Evolutionary conservation across 768 basidiomycete species (phyloP).

Genomic region (Chalciporus pseudorubinellus): DNA sequence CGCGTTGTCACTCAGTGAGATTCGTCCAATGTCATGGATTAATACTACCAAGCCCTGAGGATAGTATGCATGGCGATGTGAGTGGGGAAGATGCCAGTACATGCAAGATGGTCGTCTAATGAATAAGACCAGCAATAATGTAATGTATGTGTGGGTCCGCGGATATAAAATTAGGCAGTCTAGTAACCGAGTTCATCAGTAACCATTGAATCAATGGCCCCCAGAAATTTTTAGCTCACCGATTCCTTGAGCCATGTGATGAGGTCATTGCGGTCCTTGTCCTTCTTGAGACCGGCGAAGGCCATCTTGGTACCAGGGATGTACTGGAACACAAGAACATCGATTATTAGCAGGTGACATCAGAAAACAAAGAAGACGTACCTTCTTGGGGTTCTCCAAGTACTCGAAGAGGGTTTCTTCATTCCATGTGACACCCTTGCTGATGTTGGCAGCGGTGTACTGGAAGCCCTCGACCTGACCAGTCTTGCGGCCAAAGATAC

Average conservation of each 20-base stretch:
- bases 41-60: not conserved
- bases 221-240: conserved; percentile 41
- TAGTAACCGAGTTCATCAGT: conserved; percentile 4
- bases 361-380: conserved; percentile 27
- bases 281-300: conserved; percentile 98
- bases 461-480: conserved; percentile 85
- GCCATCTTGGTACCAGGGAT: conserved; percentile 99
- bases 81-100: conserved; percentile 29
- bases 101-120: conserved; percentile 34
- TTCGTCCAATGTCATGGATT: not conserved
- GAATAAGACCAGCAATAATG: conserved; percentile 33
- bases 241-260: conserved; percentile 78
- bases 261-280: conserved; percentile 94
- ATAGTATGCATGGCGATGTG: conserved; percentile 21
- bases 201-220: not conserved
- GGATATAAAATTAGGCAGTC: conserved; percentile 27
- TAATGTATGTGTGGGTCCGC: conserved; percentile 16
- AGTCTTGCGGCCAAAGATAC: conserved; percentile 81
- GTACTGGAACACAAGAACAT: conserved; percentile 49
- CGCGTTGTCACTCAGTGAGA: not conserved
- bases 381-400: conserved; percentile 97
- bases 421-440: conserved; percentile 87
- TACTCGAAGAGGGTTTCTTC: conserved; percentile 93
- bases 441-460: conserved; percentile 93
- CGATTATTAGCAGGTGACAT: not conserved